Evolutionary conservation across 23 red algal species (phyloP).

Genomic region (Agarophyton chilense): DNA sequence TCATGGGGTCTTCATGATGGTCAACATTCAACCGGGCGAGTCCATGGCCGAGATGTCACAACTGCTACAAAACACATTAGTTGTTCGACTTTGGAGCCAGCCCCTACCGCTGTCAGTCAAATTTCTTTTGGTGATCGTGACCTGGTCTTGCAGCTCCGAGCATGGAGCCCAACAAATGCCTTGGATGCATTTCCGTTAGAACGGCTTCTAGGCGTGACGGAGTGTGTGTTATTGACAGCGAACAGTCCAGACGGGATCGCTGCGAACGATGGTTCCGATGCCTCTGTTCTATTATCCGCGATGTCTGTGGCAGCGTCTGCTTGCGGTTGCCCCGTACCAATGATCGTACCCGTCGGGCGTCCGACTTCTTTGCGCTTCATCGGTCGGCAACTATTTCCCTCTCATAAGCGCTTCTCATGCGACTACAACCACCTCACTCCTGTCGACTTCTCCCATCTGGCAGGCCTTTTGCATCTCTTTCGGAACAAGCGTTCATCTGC

Average conservation of each 20-base stretch:
- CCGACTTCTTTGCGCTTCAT: conserved; percentile 57
- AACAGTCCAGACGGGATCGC: conserved; percentile 41
- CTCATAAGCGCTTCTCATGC: conserved; percentile 57
- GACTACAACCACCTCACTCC: conserved; percentile 46
- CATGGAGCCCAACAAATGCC: background rate
- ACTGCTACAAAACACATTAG: background rate
- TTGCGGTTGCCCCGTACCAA: conserved; percentile 31
- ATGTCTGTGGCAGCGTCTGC: conserved; percentile 60
- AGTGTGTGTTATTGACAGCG: conserved; percentile 37
- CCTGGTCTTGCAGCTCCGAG: conserved; percentile 35
- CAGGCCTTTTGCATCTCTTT: conserved; percentile 49
- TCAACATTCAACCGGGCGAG: background rate
- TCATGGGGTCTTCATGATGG: conserved; percentile 68
- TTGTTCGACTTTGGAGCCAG: conserved; percentile 25
- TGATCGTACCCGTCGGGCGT: conserved; percentile 59
- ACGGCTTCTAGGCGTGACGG: conserved; percentile 40
- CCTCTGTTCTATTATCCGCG: conserved; percentile 55
- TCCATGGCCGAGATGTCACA: background rate
- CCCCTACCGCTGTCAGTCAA: conserved; percentile 19
- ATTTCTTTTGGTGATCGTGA: conserved; percentile 34
- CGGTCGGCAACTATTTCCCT: conserved; percentile 48
- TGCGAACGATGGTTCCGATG: conserved; percentile 58
- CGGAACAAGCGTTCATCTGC: conserved; percentile 63
- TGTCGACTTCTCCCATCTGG: conserved; percentile 23
- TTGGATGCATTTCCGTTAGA: conserved; percentile 49